A percentile compares a stretch with the other conserved stretches of the same genome.
Conservation (phyloP, 1,139 yeast genomes). For the Pichia sp. region DNA sequence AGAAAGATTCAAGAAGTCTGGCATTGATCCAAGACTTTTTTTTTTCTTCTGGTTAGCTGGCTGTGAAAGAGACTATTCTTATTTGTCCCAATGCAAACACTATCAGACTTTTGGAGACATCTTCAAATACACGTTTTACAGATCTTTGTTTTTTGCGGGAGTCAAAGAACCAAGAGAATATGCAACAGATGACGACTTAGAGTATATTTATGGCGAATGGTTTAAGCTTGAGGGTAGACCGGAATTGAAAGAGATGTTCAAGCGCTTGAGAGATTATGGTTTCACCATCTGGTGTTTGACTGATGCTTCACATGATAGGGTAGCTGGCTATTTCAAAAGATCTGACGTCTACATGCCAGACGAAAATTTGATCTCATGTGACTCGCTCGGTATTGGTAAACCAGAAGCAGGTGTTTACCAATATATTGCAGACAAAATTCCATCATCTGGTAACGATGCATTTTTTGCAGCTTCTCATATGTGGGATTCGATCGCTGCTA, state of each 20-base stretch:
- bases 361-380: slow-evolving; percentile 27
- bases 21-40: slow-evolving; percentile 23
- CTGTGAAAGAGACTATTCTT: slow-evolving; percentile 28
- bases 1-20: slow-evolving; percentile 20
- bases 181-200: slow-evolving; percentile 24
- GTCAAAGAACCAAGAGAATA: slow-evolving; percentile 23
- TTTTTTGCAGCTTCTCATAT: slow-evolving; percentile 28
- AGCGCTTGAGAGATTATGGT: slow-evolving; percentile 25
- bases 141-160: slow-evolving; percentile 25
- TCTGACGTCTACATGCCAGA: slow-evolving; percentile 24
- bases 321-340: slow-evolving; percentile 23
- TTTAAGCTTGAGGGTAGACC: slow-evolving; percentile 24
- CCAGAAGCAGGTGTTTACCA: slow-evolving; percentile 26
- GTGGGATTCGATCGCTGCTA: slow-evolving; percentile 29
- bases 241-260: slow-evolving; percentile 24
- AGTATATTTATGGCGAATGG: slow-evolving; percentile 22
- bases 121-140: slow-evolving; percentile 24
- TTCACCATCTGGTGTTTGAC: slow-evolving; percentile 28
- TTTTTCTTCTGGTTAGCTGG: slow-evolving; percentile 28
- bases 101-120: slow-evolving; percentile 24
- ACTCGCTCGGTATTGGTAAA: slow-evolving; percentile 27
- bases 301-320: slow-evolving; percentile 26
- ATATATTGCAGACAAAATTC: slow-evolving; percentile 27
- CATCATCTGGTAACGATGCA: slow-evolving; percentile 25
- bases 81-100: slow-evolving; percentile 22